Evolutionary conservation across 805 yeast species (phyloP).

Genomic region (Yamadazyma paraphyllophila): DNA sequence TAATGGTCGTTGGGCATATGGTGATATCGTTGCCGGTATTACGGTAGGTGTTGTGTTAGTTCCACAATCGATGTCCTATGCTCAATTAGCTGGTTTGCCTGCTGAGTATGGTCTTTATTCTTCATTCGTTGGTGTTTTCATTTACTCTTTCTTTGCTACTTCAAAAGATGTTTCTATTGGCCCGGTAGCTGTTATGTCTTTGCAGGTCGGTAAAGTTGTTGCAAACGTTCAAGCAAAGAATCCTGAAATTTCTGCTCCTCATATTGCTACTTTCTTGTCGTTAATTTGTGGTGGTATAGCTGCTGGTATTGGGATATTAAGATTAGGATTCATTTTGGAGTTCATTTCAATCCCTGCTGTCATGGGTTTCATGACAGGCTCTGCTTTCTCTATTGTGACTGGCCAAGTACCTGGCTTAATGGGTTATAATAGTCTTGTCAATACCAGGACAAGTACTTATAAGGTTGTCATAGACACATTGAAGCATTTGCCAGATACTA

Average conservation of each 20-base stretch:
- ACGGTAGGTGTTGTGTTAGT: conserved; percentile 92
- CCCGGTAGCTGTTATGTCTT: conserved; percentile 95
- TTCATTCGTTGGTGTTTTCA: conserved; percentile 85
- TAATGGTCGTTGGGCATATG: conserved; percentile 72
- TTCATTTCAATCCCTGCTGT: conserved; percentile 90
- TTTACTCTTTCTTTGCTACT: conserved; percentile 89
- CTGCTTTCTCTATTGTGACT: conserved; percentile 75
- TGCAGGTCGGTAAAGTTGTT: conserved; percentile 78
- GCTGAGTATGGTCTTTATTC: conserved; percentile 89
- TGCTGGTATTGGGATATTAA: conserved; percentile 73
- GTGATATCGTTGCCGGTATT: conserved; percentile 87
- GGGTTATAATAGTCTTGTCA: conserved; percentile 67
- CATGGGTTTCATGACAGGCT: conserved; percentile 92
- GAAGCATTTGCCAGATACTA: conserved; percentile 66
- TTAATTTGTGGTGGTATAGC: conserved; percentile 85
- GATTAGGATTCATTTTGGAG: conserved; percentile 87
- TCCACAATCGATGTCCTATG: conserved; percentile 96
- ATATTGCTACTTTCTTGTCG: conserved; percentile 76
- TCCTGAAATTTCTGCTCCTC: conserved; percentile 56
- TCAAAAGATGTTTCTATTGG: conserved; percentile 95
- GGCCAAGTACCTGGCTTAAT: conserved; percentile 88
- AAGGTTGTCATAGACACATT: conserved; percentile 66
- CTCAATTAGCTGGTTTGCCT: conserved; percentile 75
- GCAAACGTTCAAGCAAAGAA: conserved; percentile 49
- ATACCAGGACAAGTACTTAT: conserved; percentile 73